These are phyloP conservation scores for Triangularia verruculosa DNA, from an alignment of 2,329 filamentous ascomycete species.

Conservation along the genomic window DNA sequence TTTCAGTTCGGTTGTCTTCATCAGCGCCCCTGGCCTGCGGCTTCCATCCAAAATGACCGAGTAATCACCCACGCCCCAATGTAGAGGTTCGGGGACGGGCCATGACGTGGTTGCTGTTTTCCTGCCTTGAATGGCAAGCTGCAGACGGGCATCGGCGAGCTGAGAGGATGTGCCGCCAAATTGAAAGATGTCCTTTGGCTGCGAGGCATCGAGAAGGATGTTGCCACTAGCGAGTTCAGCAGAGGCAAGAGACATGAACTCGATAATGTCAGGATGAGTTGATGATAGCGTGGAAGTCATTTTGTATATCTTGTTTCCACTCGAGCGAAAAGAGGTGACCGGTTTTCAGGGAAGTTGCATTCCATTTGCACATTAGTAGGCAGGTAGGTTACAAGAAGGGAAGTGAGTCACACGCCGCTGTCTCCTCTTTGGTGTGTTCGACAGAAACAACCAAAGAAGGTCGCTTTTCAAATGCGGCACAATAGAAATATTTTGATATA, in stretches of 20 bases:
- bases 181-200: constrained; percentile 29
- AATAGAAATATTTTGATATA: too few species aligned
- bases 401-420: too few species aligned
- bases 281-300: constrained; percentile 6
- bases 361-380: too few species aligned
- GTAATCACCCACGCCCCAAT: constrained; percentile 31
- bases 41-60: constrained; percentile 31
- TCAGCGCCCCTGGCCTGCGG: constrained; percentile 27
- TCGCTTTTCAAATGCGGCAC: too few species aligned
- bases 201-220: constrained; percentile 21
- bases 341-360: too few species aligned
- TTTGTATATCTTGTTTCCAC: neutral
- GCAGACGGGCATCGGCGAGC: constrained; percentile 22
- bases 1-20: constrained; percentile 29
- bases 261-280: constrained; percentile 26
- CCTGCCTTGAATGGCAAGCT: constrained; percentile 26
- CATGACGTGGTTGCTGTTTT: constrained; percentile 33
- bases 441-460: too few species aligned
- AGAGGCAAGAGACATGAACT: constrained; percentile 29
- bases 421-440: too few species aligned
- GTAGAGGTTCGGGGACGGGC: constrained; percentile 29
- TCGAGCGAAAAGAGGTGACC: too few species aligned
- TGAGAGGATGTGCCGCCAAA: constrained; percentile 26
- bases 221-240: constrained; percentile 17
- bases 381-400: too few species aligned